A percentile compares a stretch with the other conserved stretches of the same genome.
Conservation (phyloP, 2,329 filamentous ascomycete genomes). For the Paraconiothyrium brasiliense region DNA sequence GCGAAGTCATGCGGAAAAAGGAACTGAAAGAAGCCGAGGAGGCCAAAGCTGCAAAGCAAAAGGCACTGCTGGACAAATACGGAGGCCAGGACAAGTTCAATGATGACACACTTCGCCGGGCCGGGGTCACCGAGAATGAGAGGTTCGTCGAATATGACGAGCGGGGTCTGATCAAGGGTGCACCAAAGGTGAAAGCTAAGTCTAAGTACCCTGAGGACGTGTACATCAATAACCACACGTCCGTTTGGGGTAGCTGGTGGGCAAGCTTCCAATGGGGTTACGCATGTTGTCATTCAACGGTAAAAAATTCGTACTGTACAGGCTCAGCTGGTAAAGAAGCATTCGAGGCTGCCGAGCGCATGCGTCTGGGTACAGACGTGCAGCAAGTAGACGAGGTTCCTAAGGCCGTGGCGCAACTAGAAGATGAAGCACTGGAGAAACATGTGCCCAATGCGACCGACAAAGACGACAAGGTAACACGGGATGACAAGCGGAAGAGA, state of each 20-base stretch:
- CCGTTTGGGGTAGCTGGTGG: constrained; percentile 98
- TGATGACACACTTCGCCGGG: constrained; percentile 70
- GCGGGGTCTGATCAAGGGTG: constrained; percentile 87
- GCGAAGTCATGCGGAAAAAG: constrained; percentile 83
- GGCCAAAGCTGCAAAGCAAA: constrained; percentile 73
- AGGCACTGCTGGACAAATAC: constrained; percentile 81
- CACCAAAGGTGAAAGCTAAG: constrained; percentile 76
- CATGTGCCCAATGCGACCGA: constrained; percentile 57
- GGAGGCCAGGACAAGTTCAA: constrained; percentile 72
- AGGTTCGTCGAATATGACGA: constrained; percentile 95
- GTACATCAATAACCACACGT: constrained; percentile 87
- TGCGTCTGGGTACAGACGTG: constrained; percentile 60
- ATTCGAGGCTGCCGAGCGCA: constrained; percentile 77
- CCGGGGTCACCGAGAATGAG: constrained; percentile 81
- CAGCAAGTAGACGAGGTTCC: constrained; percentile 55
- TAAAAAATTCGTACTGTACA: constrained; percentile 98
- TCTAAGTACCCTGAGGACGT: constrained; percentile 95
- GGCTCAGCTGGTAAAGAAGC: constrained; percentile 86
- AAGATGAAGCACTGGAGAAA: constrained; percentile 52
- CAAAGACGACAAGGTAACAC: constrained; percentile 51
- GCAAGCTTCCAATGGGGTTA: constrained; percentile 95
- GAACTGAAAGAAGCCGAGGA: constrained; percentile 77
- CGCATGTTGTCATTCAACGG: constrained; percentile 88
- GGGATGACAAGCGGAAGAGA: constrained; percentile 69
- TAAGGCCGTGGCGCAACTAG: constrained; percentile 53